These are phyloP conservation scores for Stagonosporopsis rhizophila DNA, from an alignment of 2,329 filamentous ascomycete species.

Conservation along the genomic window DNA sequence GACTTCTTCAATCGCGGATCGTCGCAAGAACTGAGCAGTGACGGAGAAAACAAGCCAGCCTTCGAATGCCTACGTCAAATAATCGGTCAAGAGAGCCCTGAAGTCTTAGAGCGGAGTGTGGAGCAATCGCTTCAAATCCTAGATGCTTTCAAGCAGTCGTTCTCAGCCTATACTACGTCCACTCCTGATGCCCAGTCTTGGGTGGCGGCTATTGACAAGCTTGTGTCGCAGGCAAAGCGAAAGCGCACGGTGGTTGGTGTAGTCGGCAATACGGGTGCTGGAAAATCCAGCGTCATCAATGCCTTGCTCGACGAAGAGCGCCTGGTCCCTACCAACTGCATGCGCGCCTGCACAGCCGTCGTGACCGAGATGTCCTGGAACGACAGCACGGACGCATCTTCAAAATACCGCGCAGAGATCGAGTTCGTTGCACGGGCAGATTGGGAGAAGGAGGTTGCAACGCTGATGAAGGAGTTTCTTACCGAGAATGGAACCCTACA, in stretches of 20 bases:
- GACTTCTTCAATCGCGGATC: conserved; percentile 27
- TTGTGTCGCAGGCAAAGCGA: conserved; percentile 50
- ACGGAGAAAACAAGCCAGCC: conserved; percentile 10
- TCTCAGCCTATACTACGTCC: background rate
- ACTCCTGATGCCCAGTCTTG: conserved; percentile 48
- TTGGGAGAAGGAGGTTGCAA: conserved; percentile 61
- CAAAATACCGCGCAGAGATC: conserved; percentile 62
- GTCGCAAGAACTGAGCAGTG: conserved; percentile 12
- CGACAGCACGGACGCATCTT: conserved; percentile 45
- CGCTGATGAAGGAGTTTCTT: conserved; percentile 59
- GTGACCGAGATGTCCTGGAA: conserved; percentile 69
- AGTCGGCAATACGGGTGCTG: conserved; percentile 67
- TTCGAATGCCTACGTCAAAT: conserved; percentile 41
- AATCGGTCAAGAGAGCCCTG: conserved; percentile 38
- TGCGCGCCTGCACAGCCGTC: conserved; percentile 68
- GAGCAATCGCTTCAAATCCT: conserved; percentile 48
- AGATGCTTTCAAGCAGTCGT: conserved; percentile 37
- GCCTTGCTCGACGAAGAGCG: conserved; percentile 68
- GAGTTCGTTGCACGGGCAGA: conserved; percentile 63
- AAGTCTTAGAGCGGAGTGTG: conserved; percentile 52
- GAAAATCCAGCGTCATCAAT: conserved; percentile 70
- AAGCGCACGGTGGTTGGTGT: conserved; percentile 63
- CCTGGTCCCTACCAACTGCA: conserved; percentile 63
- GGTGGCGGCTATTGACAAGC: conserved; percentile 52
- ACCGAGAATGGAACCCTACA: conserved; percentile 50